These are phyloP conservation scores for Neonectria punicea DNA, from an alignment of 2,329 filamentous ascomycete species.

Conservation along the genomic window DNA sequence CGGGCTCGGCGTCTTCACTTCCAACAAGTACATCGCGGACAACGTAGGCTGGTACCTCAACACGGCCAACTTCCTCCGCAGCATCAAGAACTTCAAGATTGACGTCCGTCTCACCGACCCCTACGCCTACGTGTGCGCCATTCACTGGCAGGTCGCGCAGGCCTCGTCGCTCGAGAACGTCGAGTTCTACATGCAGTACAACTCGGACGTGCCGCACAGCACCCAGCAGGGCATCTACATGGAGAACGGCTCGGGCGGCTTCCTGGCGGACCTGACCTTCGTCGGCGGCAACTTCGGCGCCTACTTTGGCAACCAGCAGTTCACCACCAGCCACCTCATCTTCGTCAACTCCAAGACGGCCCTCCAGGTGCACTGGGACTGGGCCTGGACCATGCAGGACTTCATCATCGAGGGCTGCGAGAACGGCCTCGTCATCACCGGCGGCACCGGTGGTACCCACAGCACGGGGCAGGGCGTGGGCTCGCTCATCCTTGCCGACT, in stretches of 20 bases:
- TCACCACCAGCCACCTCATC: constrained; percentile 68
- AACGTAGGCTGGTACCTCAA: constrained; percentile 38
- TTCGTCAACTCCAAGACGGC: constrained; percentile 72
- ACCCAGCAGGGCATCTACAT: constrained; percentile 34
- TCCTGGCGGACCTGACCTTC: constrained; percentile 70
- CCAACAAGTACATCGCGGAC: too few species aligned
- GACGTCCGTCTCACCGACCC: constrained; percentile 56
- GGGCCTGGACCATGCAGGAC: constrained; percentile 77
- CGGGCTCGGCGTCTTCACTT: too few species aligned
- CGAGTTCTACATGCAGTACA: constrained; percentile 50
- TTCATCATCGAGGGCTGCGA: not conserved
- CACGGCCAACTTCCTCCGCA: constrained; percentile 55
- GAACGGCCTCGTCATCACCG: too few species aligned
- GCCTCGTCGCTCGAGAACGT: constrained; percentile 64
- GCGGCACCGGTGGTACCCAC: too few species aligned
- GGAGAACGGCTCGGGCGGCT: constrained; percentile 52
- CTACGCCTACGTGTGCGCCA: constrained; percentile 51
- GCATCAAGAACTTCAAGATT: constrained; percentile 73
- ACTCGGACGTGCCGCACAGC: constrained; percentile 16
- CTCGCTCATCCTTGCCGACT: not conserved
- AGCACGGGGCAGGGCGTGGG: not conserved
- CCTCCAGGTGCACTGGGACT: constrained; percentile 78
- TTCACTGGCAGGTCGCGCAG: constrained; percentile 74
- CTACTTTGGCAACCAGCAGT: constrained; percentile 69
- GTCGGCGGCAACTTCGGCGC: constrained; percentile 61